Percentiles rank a stretch among this genome's conserved stretches.
These are phyloP conservation scores for Dovyalis caffra DNA, from an alignment of 345 rosid genomes.

Conservation along the genomic window DNA sequence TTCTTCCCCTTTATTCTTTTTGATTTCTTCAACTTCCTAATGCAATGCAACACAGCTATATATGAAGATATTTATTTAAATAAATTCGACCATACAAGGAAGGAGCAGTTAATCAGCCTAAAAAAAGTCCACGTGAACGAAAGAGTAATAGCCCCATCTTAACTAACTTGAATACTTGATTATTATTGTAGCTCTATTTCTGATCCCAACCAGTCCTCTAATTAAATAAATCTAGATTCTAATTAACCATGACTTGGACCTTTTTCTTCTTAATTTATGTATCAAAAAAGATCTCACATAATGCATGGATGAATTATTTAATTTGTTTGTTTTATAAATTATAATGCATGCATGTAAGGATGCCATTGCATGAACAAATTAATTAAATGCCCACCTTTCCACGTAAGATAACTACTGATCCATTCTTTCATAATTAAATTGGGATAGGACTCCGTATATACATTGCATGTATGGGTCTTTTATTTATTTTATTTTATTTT, in stretches of 20 bases:
- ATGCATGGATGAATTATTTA: neutral
- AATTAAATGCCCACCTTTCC: neutral
- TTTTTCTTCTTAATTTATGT: neutral
- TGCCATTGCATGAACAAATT: neutral
- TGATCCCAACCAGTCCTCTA: neutral
- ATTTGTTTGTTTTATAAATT: neutral
- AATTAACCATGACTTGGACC: slow-evolving; percentile 16
- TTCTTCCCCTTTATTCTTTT: too few relatives aligned
- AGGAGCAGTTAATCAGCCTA: slow-evolving; percentile 30
- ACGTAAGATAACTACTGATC: neutral
- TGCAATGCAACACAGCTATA: too few relatives aligned
- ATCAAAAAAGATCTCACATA: neutral
- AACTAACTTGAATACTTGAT: slow-evolving; percentile 6
- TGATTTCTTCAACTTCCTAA: too few relatives aligned
- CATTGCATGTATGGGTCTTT: too few relatives aligned
- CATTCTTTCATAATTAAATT: neutral
- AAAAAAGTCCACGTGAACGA: slow-evolving; percentile 12
- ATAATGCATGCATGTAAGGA: slow-evolving; percentile 10
- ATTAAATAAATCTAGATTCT: slow-evolving; percentile 9
- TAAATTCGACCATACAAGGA: neutral
- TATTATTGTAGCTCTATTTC: neutral
- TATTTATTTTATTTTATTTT: too few relatives aligned
- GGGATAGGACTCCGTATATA: too few relatives aligned
- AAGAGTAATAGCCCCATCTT: neutral
- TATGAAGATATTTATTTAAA: neutral